Evolutionary conservation across 2,329 filamentous ascomycete species (phyloP).

Genomic region (Tolypocladium tundrense): DNA sequence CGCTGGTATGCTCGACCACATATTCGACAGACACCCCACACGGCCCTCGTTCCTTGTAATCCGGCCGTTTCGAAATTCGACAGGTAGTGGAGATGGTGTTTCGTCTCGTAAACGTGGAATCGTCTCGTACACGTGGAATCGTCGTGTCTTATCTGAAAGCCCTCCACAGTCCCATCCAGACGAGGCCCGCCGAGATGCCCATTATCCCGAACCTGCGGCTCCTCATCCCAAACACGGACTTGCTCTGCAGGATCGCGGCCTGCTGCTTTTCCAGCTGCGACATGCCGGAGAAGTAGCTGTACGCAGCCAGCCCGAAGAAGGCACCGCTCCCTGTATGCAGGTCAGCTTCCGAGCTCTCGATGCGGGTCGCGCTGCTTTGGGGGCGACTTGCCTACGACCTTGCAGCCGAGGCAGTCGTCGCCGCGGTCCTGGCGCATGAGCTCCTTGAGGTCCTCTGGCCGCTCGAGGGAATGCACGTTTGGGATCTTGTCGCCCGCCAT

Average conservation of each 20-base stretch:
- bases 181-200: conserved; percentile 55
- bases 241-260: conserved; percentile 55
- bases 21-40: neutral
- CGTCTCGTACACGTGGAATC: neutral
- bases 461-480: conserved; percentile 43
- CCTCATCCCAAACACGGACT: conserved; percentile 61
- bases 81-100: neutral
- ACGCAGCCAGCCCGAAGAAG: conserved; percentile 65
- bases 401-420: conserved; percentile 62
- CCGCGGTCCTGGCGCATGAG: conserved; percentile 45
- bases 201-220: conserved; percentile 59
- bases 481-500: conserved; percentile 32
- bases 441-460: conserved; percentile 51
- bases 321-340: conserved; percentile 53
- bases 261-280: conserved; percentile 58
- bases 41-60: no score
- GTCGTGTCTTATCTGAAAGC: conserved; percentile 39
- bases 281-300: conserved; percentile 69
- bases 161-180: conserved; percentile 62
- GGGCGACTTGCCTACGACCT: conserved; percentile 51
- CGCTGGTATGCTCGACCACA: neutral
- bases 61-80: no score
- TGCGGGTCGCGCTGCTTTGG: neutral
- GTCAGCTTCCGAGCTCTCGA: neutral
- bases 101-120: neutral